These are phyloP conservation scores for Saccharomycopsis schoenii DNA, from an alignment of 805 yeast genomes.

Conservation along the genomic window DNA sequence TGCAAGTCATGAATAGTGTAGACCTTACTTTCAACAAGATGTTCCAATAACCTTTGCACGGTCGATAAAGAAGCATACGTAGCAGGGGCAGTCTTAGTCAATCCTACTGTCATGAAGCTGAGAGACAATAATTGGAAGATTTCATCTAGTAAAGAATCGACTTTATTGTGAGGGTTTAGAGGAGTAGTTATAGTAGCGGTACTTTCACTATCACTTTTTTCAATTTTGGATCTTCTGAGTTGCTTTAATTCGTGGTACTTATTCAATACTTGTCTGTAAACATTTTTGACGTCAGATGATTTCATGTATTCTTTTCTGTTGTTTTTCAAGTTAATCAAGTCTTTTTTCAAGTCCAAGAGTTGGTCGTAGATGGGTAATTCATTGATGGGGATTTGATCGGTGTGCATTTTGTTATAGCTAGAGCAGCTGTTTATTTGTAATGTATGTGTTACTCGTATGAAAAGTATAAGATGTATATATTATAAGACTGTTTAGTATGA, in stretches of 20 bases:
- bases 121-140: slow-evolving; percentile 80
- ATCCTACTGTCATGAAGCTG: slow-evolving; percentile 86
- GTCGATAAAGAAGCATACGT: slow-evolving; percentile 85
- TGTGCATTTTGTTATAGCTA: slow-evolving; percentile 12
- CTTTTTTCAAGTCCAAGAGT: slow-evolving; percentile 33
- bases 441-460: background rate
- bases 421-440: background rate
- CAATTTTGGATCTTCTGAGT: slow-evolving; percentile 29
- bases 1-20: slow-evolving; percentile 76
- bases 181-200: background rate
- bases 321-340: slow-evolving; percentile 42
- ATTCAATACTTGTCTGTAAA: slow-evolving; percentile 49
- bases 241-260: slow-evolving; percentile 43
- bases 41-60: slow-evolving; percentile 74
- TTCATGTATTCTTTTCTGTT: slow-evolving; percentile 56
- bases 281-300: slow-evolving; percentile 53
- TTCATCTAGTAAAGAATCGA: slow-evolving; percentile 75
- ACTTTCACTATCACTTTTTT: slow-evolving; percentile 5
- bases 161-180: slow-evolving; percentile 30
- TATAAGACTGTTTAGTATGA: background rate
- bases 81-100: slow-evolving; percentile 85
- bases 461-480: background rate
- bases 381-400: slow-evolving; percentile 23
- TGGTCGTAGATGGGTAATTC: slow-evolving; percentile 30
- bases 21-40: slow-evolving; percentile 69